Percentiles rank a stretch among this genome's conserved stretches.
phyloP scores from a whole-genome alignment of 176 grass and related monocot species.

The Tillandsia leiboldiana region DNA sequence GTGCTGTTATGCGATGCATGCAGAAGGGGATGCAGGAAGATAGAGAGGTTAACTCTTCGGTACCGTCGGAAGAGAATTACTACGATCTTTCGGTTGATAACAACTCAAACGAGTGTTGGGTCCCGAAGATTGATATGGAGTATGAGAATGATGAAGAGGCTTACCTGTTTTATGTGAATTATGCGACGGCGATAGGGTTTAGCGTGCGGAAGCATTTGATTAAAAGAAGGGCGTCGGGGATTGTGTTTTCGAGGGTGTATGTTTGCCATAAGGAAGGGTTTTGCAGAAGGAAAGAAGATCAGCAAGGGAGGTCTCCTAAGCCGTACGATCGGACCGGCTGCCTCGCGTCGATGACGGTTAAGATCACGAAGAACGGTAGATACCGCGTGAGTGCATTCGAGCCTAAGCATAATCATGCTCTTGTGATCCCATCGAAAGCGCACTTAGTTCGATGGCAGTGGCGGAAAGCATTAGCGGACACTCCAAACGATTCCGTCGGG shows the following conservation, averaged over 20 bases:
- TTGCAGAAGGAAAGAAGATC: constrained; percentile 17
- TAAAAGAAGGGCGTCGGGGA: constrained; percentile 32
- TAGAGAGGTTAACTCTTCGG: constrained; percentile 10
- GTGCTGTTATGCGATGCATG: background rate
- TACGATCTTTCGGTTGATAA: constrained; percentile 4
- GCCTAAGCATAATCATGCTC: constrained; percentile 33
- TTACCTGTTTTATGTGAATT: constrained; percentile 37
- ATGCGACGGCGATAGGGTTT: constrained; percentile 34
- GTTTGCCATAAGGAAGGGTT: constrained; percentile 51
- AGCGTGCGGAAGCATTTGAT: constrained; percentile 43
- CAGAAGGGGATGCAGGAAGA: background rate
- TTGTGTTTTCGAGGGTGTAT: constrained; percentile 35
- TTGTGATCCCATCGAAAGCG: constrained; percentile 38
- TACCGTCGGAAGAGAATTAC: background rate
- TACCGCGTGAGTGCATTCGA: constrained; percentile 38
- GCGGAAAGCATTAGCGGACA: constrained; percentile 6
- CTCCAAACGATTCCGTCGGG: constrained; percentile 10
- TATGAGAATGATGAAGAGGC: constrained; percentile 40
- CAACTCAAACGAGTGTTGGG: constrained; percentile 11
- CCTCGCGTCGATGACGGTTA: constrained; percentile 33
- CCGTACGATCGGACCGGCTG: constrained; percentile 37
- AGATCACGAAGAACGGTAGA: constrained; percentile 38
- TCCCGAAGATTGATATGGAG: constrained; percentile 40
- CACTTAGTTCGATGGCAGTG: constrained; percentile 35
- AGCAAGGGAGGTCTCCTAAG: constrained; percentile 21